Evolutionary conservation across 164 flowering plant species (phyloP).

Genomic region (Vitis rotundifolia): DNA sequence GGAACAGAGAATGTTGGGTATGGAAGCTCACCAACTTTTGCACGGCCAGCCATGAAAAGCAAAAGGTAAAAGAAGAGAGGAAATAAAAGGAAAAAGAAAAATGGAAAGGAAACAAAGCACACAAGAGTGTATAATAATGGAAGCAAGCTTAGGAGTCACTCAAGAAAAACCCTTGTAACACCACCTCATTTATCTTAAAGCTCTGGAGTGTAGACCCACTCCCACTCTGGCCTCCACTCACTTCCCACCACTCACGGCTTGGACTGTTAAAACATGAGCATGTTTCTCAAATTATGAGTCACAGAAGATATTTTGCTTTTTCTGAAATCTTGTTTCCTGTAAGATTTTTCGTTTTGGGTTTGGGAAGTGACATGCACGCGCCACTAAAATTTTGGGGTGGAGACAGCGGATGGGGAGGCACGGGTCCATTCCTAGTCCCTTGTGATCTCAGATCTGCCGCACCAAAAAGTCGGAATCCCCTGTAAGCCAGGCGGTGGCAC

Average conservation of each 20-base stretch:
- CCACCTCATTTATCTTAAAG: neutral
- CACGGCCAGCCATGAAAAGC: neutral
- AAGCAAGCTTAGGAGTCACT: constrained; percentile 7
- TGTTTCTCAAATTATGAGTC: neutral
- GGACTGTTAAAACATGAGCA: neutral
- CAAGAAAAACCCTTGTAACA: neutral
- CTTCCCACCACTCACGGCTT: neutral
- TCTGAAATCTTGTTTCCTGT: too few relatives aligned
- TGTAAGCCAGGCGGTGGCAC: too few relatives aligned
- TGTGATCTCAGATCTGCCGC: too few relatives aligned
- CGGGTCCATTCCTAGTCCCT: too few relatives aligned
- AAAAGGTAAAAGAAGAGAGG: neutral
- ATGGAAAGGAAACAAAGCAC: neutral
- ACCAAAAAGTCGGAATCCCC: too few relatives aligned
- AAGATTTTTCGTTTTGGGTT: too few relatives aligned
- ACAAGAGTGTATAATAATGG: neutral
- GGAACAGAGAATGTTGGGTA: constrained; percentile 2
- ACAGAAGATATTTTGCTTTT: too few relatives aligned
- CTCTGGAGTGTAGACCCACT: neutral
- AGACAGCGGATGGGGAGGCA: too few relatives aligned
- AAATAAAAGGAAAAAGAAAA: neutral
- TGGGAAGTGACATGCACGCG: too few relatives aligned
- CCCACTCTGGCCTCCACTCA: neutral
- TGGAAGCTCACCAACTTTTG: constrained; percentile 12
- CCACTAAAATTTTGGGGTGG: too few relatives aligned